Evolutionary conservation across 148 eudicot genomes (phyloP).

Genomic region (Mesembryanthemum crystallinum): DNA sequence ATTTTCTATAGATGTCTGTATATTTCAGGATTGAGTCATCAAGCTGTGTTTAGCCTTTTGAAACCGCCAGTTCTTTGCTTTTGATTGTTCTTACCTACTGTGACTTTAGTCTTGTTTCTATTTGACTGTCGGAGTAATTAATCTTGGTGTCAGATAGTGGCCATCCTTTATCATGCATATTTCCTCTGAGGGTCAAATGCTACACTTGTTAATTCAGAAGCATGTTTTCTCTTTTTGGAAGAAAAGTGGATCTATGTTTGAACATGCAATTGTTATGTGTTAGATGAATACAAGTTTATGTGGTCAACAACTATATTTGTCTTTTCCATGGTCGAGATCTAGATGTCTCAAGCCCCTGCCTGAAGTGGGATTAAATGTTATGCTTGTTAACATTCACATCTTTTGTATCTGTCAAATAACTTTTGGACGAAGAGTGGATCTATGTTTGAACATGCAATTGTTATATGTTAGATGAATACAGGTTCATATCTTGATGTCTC

Average conservation of each 20-base stretch:
- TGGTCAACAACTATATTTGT: not conserved
- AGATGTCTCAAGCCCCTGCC: not conserved
- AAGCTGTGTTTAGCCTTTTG: not conserved
- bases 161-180: not conserved
- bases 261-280: no score
- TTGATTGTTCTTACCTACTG: not conserved
- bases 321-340: not conserved
- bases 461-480: not conserved
- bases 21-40: not conserved
- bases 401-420: no score
- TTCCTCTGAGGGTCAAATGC: not conserved
- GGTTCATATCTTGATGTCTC: constrained; percentile 12
- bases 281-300: constrained; percentile 8
- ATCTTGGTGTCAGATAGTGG: not conserved
- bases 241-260: no score
- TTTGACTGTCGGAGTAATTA: not conserved
- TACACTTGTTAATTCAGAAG: not conserved
- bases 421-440: no score
- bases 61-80: not conserved
- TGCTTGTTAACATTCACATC: not conserved
- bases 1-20: constrained; percentile 1
- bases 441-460: no score
- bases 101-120: not conserved
- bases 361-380: not conserved
- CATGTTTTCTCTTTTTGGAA: not conserved